Evolutionary conservation across 2,329 filamentous ascomycete genomes (phyloP).

Genomic region (Apiospora malaysiana): DNA sequence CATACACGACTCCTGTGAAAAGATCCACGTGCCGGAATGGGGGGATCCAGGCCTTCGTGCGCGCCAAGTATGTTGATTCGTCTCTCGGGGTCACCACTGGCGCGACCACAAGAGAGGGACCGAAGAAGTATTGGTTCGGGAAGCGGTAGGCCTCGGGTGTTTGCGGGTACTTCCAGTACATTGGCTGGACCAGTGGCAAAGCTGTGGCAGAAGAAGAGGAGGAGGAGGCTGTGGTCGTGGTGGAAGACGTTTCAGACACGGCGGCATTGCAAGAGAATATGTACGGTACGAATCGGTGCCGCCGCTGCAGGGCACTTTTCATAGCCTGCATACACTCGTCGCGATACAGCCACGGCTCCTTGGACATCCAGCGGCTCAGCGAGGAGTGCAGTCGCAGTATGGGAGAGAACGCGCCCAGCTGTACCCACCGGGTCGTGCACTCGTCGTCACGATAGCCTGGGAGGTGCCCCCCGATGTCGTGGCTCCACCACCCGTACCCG

Average conservation of each 20-base stretch:
- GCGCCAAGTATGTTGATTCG: neutral
- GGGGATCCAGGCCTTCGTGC: neutral
- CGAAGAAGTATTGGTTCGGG: conserved; percentile 1
- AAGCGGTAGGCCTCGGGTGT: neutral
- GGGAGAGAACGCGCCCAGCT: neutral
- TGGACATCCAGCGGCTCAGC: conserved; percentile 1
- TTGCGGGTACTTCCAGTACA: neutral
- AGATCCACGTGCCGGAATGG: neutral
- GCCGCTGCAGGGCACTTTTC: neutral
- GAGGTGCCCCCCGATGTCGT: neutral
- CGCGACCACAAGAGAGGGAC: neutral
- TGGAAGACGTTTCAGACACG: no score
- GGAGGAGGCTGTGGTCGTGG: no score
- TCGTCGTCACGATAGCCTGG: neutral
- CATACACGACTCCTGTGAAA: neutral
- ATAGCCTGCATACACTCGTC: neutral
- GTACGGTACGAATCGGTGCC: neutral
- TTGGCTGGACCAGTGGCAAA: neutral
- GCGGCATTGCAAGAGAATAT: neutral
- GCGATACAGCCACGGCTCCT: conserved; percentile 6
- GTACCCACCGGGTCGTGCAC: neutral
- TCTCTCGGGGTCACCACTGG: neutral
- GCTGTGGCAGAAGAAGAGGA: neutral
- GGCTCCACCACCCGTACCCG: neutral
- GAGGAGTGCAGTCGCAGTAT: neutral